phyloP scores from a whole-genome alignment of 352 stramenopile genomes.

The Globisporangium alternatum region DNA sequence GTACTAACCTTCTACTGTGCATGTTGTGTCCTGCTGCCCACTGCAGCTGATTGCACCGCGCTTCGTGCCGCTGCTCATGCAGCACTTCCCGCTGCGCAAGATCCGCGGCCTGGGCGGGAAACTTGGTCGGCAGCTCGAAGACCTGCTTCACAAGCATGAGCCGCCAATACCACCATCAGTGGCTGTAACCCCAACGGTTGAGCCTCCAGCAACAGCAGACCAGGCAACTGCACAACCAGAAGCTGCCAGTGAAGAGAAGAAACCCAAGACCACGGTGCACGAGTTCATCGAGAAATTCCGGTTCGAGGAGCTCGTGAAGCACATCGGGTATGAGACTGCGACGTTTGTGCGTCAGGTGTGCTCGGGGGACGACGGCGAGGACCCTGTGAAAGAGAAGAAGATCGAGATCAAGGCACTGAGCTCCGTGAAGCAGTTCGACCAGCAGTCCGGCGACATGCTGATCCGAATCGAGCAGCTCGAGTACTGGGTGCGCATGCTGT shows the following conservation, averaged over 20 bases:
- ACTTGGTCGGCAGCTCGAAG: conserved; percentile 64
- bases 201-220: conserved; percentile 14
- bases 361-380: conserved; percentile 57
- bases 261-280: conserved; percentile 33
- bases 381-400: conserved; percentile 74
- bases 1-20: background rate
- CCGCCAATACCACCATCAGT: background rate
- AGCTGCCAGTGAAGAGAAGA: conserved; percentile 16
- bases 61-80: conserved; percentile 63
- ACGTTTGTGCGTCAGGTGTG: conserved; percentile 56
- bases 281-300: conserved; percentile 54
- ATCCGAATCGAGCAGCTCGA: conserved; percentile 50
- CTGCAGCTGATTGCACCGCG: conserved; percentile 53
- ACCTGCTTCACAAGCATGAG: conserved; percentile 46
- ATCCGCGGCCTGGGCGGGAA: conserved; percentile 76
- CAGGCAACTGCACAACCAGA: background rate
- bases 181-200: background rate
- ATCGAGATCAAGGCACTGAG: conserved; percentile 60
- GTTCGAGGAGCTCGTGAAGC: conserved; percentile 43
- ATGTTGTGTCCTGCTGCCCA: background rate
- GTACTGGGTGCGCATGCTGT: conserved; percentile 76
- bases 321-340: conserved; percentile 64
- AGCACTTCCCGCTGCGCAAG: conserved; percentile 69
- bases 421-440: conserved; percentile 80
- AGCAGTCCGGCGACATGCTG: conserved; percentile 45